Base-by-base conservation (phyloP, 2,329 filamentous ascomycete genomes). In the Cercospora nicotianae region DNA sequence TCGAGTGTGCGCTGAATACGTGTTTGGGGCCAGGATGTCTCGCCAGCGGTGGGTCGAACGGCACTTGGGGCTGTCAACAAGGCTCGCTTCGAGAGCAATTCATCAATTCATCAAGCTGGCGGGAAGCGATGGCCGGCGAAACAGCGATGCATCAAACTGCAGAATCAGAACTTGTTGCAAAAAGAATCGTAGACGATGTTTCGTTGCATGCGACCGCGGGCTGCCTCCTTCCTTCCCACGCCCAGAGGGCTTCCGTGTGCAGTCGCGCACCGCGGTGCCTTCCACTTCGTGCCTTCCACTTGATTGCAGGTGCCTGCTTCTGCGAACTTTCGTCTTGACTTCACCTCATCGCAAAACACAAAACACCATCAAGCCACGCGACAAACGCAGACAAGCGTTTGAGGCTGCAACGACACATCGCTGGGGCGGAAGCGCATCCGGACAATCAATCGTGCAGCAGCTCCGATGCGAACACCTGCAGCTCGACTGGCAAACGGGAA, bases 391-490 rank as follows among this genome's bases (percentile, higher is more conserved):
- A 42, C 36, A 42, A 42, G 36, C 36, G 36, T 42, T 42, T 42
- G 36, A 42, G 36, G 36, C 36, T 42, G 36, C 36, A 42, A 42
- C 36, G 36, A 42, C 36, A 42, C 36, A 42, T 42, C 16, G 36
- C 36, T 42, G 36, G 36, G 48, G 62, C 62, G 62, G 48, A 58
- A 58, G 18, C 20, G 18, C 13, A 55, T 64, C 62, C 62, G 62
- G 62, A 39, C 62, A 58, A 64, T 64, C 51, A 61, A 67, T 67
- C 66, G 8, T 59, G 53, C 62, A 48, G 28, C 62, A 33, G 60
- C 61, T 60, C 36, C 28, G 60, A 31, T 60, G 53, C 28, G 60
- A 31, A 53, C 42, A 45, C 48, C 61, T 67, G 66, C 66, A 61
- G 66, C 61, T 57, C 26, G 23, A 33, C 48, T 39, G 42, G 66